Base-by-base conservation (phyloP, 2,329 filamentous ascomycete species). In the Colletotrichum magnum region DNA sequence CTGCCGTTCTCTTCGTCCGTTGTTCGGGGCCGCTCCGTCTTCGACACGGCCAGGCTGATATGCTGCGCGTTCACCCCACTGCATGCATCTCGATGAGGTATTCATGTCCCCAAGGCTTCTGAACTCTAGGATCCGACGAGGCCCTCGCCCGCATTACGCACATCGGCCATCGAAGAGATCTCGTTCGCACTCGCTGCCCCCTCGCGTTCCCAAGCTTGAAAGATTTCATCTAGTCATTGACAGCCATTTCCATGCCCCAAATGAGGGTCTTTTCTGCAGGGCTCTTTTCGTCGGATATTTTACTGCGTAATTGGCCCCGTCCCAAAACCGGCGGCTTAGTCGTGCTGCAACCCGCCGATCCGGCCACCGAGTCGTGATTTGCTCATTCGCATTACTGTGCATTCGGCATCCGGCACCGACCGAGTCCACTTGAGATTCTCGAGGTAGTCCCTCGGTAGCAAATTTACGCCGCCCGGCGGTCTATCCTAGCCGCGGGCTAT, bases 211-310 rank as follows among this genome's bases (percentile, higher is more conserved):
- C 50, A 15, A 41, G 50, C 59, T 36, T 43, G 51, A 16, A 16
- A 26, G 10, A n/a, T 15, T 39, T 51, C 24, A 21, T 47, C 58
- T 43, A 7, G 26, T 39, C 21, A 58, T 47, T 51, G 47, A 18
- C 60, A 53, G 47, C 36, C 65, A 58, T 18, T 28, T 9, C 39
- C 26, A 41, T 28, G 32, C 26, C 54, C 32, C 18, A 41, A 21
- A 24, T 13, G 15, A 26, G 36, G 47, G 36, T 52, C 3, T 18
- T 68, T 18, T 18, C 28, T 48, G 28, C 48, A 65, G 41, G 16
- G 43, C 18, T 21, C 41, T 21, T 47, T 26, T 54, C 54, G 32
- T 68, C 61, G 48, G 50, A 61, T 62, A 48, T 65, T 41, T 58
- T 16, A 41, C 39, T 21, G 24, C 32, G 7, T 10, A 10, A 36